These are phyloP conservation scores for Fusarium setosum DNA, from an alignment of 2,329 filamentous ascomycete species.

Conservation along the genomic window DNA sequence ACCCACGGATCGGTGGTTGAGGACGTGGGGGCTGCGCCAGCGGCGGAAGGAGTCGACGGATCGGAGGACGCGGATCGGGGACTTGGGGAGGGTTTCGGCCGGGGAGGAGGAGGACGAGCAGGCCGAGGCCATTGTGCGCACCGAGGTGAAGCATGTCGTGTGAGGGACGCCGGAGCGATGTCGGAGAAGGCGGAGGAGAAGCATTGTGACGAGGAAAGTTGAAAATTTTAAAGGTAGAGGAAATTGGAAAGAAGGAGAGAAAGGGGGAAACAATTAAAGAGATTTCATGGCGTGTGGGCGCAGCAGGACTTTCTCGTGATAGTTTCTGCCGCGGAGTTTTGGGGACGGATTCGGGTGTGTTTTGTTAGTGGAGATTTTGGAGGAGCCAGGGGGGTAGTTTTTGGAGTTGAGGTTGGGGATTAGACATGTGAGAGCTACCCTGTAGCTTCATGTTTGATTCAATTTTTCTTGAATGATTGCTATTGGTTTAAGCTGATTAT, in stretches of 20 bases:
- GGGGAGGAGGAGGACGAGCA: slow-evolving; percentile 35
- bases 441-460: neutral
- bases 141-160: slow-evolving; percentile 14
- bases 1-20: slow-evolving; percentile 78
- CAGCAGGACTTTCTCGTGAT: slow-evolving; percentile 52
- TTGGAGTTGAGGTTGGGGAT: slow-evolving; percentile 25
- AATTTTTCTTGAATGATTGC: no score
- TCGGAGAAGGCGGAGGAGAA: slow-evolving; percentile 31
- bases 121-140: slow-evolving; percentile 36
- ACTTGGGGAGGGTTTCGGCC: slow-evolving; percentile 63
- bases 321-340: slow-evolving; percentile 62
- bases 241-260: no score
- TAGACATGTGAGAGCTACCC: slow-evolving; percentile 28
- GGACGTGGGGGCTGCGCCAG: slow-evolving; percentile 74
- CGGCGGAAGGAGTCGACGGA: slow-evolving; percentile 77
- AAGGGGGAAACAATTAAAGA: slow-evolving; percentile 8
- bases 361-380: slow-evolving; percentile 23
- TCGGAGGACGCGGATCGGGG: slow-evolving; percentile 78
- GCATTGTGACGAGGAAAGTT: slow-evolving; percentile 21
- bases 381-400: slow-evolving; percentile 23
- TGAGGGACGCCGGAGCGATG: slow-evolving; percentile 21
- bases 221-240: neutral
- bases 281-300: slow-evolving; percentile 39
- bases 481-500: no score
- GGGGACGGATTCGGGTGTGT: slow-evolving; percentile 44